Base-by-base conservation (phyloP, 768 basidiomycete genomes). In the Boletellus ananiceps region DNA sequence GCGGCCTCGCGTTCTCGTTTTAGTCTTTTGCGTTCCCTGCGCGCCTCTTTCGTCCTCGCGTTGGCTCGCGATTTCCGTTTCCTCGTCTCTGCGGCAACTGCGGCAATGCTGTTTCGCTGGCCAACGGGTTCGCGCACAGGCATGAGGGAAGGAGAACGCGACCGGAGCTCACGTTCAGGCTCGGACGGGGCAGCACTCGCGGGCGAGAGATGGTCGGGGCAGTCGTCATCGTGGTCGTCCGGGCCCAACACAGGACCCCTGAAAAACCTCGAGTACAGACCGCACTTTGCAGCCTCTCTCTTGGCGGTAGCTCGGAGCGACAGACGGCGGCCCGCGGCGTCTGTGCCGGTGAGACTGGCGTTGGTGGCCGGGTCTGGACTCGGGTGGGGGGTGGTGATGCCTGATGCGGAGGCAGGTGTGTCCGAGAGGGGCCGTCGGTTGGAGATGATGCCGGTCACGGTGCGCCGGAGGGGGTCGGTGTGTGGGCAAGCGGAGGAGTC, bases 191-290 rank as follows among this genome's bases (percentile, higher is more conserved):
- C 12, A 4, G 8, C 11, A 8, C 14, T 14, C 44, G 35, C 41
- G 12, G 31, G 19, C 15, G 33, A 23, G 18, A 2, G 29, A 29
- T 8, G 8, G 11, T 29, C 23, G 23, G 23, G 23, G 23, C 23
- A 25, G 29, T 19, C 19, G 19, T 19, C 19, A 29, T 29, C 27
- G 27, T 8, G 27, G 27, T 4, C 27, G 29, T 55, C 78, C 19
- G 78, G 78, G 2, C 78, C 79, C 15, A 90, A 66, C 31, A 85
- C 70, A 16, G 87, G 82, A 0, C 92, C 93, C 19, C 84, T 80
- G 60, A 86, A 88, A 66, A 96, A 95, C 50, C 75, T 75, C 4
- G 89, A 74, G 64, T 96, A 97, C 3, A 97, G 74, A 16, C 74
- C 75, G 11, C 79, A 74, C 52, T 78, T 81, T 0, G 92, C 93